Evolutionary conservation across 2,329 filamentous ascomycete genomes (phyloP).

Genomic region (Helotiales sp.): DNA sequence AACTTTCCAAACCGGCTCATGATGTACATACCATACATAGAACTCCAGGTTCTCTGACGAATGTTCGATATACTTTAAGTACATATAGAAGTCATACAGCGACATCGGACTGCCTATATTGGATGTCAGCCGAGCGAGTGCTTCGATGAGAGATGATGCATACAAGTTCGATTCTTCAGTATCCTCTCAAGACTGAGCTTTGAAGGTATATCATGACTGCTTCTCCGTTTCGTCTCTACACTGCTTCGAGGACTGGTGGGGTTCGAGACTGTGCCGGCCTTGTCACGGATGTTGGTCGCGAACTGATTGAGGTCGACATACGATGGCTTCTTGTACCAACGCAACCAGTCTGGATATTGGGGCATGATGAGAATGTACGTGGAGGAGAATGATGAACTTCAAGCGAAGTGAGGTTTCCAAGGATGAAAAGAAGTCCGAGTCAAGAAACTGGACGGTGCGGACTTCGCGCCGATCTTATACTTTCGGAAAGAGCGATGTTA

Average conservation of each 20-base stretch:
- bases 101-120: constrained; percentile 53
- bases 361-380: background rate
- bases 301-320: constrained; percentile 55
- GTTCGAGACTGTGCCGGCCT: constrained; percentile 12
- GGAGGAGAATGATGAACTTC: background rate
- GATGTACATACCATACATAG: constrained; percentile 50
- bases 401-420: background rate
- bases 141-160: constrained; percentile 14
- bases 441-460: background rate
- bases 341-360: constrained; percentile 43
- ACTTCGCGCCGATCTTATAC: constrained; percentile 5
- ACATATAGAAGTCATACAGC: constrained; percentile 57
- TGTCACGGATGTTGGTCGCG: constrained; percentile 45
- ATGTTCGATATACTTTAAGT: constrained; percentile 55
- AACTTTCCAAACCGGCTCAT: background rate
- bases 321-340: constrained; percentile 56
- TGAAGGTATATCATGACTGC: constrained; percentile 46
- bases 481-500: background rate
- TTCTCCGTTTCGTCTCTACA: constrained; percentile 45
- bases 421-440: constrained; percentile 1
- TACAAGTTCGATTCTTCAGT: constrained; percentile 55
- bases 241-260: constrained; percentile 41
- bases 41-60: constrained; percentile 57
- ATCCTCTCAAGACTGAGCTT: constrained; percentile 52
- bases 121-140: background rate